These are phyloP conservation scores for Penicillium glabrum DNA, from an alignment of 2,329 filamentous ascomycete species.

Conservation along the genomic window DNA sequence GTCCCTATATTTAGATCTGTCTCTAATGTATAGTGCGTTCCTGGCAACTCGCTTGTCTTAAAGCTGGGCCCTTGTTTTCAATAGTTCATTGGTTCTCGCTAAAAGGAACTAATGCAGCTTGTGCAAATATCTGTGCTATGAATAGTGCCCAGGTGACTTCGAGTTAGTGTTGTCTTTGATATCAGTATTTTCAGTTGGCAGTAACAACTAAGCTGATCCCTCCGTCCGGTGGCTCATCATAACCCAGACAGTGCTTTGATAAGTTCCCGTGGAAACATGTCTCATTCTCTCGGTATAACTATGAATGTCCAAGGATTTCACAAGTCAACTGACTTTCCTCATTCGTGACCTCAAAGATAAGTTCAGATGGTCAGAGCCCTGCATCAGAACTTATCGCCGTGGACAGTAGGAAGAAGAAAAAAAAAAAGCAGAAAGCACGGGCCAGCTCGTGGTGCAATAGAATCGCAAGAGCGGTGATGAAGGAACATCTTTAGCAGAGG, in stretches of 20 bases:
- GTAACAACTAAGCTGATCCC: no score
- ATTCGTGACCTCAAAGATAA: slow-evolving; percentile 49
- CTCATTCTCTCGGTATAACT: neutral
- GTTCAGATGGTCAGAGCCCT: slow-evolving; percentile 43
- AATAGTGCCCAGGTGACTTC: neutral
- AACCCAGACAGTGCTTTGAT: no score
- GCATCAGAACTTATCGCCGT: slow-evolving; percentile 49
- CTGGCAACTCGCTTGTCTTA: neutral
- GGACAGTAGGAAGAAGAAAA: slow-evolving; percentile 38
- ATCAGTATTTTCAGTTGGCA: no score
- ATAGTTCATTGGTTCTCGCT: neutral
- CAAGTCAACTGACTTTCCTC: slow-evolving; percentile 49
- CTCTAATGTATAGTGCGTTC: neutral
- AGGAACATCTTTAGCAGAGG: neutral
- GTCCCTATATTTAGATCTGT: neutral
- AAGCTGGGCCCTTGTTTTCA: neutral
- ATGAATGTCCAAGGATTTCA: neutral
- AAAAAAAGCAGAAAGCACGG: no score
- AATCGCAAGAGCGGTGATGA: neutral
- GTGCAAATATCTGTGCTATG: neutral
- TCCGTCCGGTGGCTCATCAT: no score
- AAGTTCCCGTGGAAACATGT: neutral
- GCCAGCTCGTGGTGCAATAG: no score
- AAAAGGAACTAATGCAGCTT: neutral
- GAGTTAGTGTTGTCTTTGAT: no score